Evolutionary conservation across 495 filamentous ascomycete species (phyloP), one percentile per base, ranked within the genome.

Genomic region (Eremomyces bilateralis): DNA sequence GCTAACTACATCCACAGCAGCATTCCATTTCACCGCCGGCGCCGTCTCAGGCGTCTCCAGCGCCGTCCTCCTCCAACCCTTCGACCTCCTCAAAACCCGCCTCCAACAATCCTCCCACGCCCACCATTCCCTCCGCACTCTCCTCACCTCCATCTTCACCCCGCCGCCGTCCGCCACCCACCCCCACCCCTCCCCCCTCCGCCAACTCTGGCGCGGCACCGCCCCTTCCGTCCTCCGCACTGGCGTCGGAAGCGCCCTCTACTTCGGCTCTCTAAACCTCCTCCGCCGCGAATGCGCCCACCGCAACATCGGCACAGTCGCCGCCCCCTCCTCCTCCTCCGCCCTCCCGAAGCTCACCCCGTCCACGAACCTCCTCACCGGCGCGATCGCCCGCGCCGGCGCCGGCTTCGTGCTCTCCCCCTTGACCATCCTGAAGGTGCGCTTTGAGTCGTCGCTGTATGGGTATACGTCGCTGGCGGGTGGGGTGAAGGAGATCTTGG

Each of bases 341-440:
- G 66, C 73, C 11, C 69, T 95, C 18, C 84, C 84, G 0, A 77
- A 77, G 48, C 72, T 95, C 37, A 78, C 73, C 33, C 78, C 85
- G 49, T 61, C 73, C 4, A 80, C 76, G 21, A 99, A 99, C 48
- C 64, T 99, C 1, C 51, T 72, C 24, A 77, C 84, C 0, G 90
- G 88, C 15, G 81, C 83, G 20, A 59, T 75, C 10, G 83, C 88
- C 22, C 66, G 88, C 15, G 79, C 78, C 3, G 68, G 72, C 10
- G 84, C 83, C 0, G 88, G 88, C 8, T 76, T 92, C 49, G 56
- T 91, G 28, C 73, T 95, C 59, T 95, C 93, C 83, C 88, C 88
- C 4, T 69, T 95, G 35, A 99, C 88, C 1, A 78, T 95, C 21
- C 67, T 99, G 49, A 99, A 99, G 50, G 90, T 99, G 6, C 79